Conservation (phyloP, 805 yeast genomes). For the Candida germanica region DNA sequence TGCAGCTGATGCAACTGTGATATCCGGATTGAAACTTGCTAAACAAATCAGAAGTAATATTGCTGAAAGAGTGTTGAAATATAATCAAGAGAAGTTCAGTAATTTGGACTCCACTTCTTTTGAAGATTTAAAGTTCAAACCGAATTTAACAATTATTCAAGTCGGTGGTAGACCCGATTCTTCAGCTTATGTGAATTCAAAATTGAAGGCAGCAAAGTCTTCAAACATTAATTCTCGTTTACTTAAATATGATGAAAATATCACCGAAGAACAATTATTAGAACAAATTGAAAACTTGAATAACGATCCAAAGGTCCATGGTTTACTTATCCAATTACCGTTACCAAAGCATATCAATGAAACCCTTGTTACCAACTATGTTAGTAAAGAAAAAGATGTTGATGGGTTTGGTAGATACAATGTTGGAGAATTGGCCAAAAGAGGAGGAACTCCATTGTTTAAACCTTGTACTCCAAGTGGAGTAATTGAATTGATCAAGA, state of each 20-base stretch:
- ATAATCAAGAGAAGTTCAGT: slow-evolving; percentile 29
- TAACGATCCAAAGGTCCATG: slow-evolving; percentile 74
- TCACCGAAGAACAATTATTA: slow-evolving; percentile 59
- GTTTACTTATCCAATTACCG: slow-evolving; percentile 82
- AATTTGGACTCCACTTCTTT: slow-evolving; percentile 16
- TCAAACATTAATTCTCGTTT: slow-evolving; percentile 72
- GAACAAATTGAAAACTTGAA: slow-evolving; percentile 62
- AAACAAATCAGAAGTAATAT: slow-evolving; percentile 32
- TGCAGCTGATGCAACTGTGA: slow-evolving; percentile 30
- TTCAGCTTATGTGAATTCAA: slow-evolving; percentile 86
- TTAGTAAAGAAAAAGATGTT: slow-evolving; percentile 81
- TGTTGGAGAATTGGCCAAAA: slow-evolving; percentile 85
- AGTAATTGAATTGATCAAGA: slow-evolving; percentile 72
- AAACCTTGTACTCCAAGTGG: slow-evolving; percentile 97
- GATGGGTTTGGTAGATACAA: slow-evolving; percentile 92
- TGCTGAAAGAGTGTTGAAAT: slow-evolving; percentile 38
- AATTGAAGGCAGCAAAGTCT: slow-evolving; percentile 83
- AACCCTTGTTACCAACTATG: slow-evolving; percentile 74
- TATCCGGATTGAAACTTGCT: slow-evolving; percentile 44
- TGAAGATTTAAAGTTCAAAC: slow-evolving; percentile 51
- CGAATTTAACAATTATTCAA: slow-evolving; percentile 79
- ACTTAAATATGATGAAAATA: slow-evolving; percentile 59
- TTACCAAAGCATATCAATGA: slow-evolving; percentile 61
- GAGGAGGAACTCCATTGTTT: slow-evolving; percentile 78
- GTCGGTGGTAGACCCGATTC: slow-evolving; percentile 91